Evolutionary conservation across 306 rosid genomes (phyloP).

Genomic region (Acacia melanoxylon): DNA sequence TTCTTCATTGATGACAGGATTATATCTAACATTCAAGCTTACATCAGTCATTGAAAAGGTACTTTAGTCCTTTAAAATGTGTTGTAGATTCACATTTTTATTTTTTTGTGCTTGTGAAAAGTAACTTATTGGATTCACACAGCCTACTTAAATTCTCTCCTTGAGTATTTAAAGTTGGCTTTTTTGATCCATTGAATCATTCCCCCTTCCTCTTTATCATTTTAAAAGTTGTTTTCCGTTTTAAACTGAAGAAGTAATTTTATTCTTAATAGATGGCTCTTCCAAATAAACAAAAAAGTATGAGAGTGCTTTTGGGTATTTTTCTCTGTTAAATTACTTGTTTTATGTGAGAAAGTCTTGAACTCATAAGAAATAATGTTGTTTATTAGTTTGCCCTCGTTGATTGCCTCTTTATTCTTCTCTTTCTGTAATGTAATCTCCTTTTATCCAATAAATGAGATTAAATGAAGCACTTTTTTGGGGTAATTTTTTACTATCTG

Average conservation of each 20-base stretch:
- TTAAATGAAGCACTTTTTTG: background rate
- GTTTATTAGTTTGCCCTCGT: background rate
- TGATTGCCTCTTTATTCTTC: background rate
- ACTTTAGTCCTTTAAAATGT: conserved; percentile 7
- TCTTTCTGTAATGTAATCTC: background rate
- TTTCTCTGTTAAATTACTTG: conserved; percentile 11
- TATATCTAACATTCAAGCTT: conserved; percentile 94
- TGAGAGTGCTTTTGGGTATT: background rate
- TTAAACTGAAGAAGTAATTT: background rate
- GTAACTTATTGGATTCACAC: background rate
- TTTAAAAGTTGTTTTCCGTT: background rate
- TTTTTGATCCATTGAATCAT: background rate
- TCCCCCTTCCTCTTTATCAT: background rate
- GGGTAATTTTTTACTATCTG: background rate
- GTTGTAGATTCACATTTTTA: conserved; percentile 15
- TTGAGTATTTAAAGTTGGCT: background rate
- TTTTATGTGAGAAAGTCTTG: background rate
- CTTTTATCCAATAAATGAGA: background rate
- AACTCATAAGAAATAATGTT: background rate
- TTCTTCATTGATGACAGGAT: conserved; percentile 90
- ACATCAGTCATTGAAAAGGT: conserved; percentile 98
- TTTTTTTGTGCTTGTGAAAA: conserved; percentile 6
- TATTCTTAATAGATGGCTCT: background rate
- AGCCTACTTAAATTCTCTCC: background rate
- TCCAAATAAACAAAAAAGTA: background rate